Percentiles rank a stretch among this genome's conserved stretches.
These are phyloP conservation scores for Polychaeton citri DNA, from an alignment of 2,329 filamentous ascomycete genomes.

Conservation along the genomic window DNA sequence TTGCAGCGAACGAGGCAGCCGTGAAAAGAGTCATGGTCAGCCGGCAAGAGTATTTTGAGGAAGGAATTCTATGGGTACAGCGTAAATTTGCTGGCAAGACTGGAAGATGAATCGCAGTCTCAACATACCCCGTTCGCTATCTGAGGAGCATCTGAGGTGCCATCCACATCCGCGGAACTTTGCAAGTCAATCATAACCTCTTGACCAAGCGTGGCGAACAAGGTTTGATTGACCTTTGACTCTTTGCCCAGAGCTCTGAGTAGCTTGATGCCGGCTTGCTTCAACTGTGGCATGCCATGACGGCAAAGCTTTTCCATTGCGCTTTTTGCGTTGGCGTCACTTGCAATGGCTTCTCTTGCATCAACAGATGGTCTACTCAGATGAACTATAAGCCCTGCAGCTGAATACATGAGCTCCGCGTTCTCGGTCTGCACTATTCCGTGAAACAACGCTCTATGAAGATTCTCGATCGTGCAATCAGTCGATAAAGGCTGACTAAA, in stretches of 20 bases:
- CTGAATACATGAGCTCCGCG: conserved; percentile 15
- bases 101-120: conserved; percentile 8
- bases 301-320: conserved; percentile 11
- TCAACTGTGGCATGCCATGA: conserved; percentile 13
- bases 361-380: conserved; percentile 12
- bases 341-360: conserved; percentile 11
- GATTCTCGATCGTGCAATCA: conserved; percentile 3
- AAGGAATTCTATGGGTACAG: conserved; percentile 41
- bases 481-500: conserved; percentile 4
- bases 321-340: conserved; percentile 4
- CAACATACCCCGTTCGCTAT: background rate
- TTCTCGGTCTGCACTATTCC: conserved; percentile 3
- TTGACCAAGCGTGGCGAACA: conserved; percentile 10
- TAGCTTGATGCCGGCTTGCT: conserved; percentile 14
- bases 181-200: conserved; percentile 2
- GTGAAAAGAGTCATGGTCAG: conserved; percentile 61
- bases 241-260: conserved; percentile 16
- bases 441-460: conserved; percentile 6
- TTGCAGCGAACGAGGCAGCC: conserved; percentile 55
- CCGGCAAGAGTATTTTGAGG: conserved; percentile 78
- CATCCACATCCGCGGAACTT: background rate
- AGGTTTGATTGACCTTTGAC: conserved; percentile 12
- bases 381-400: conserved; percentile 16
- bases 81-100: conserved; percentile 21
- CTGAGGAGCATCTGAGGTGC: background rate